Conservation (phyloP, 192 early-diverging fungal genomes). For the Gaertneriomyces semiglobifer region DNA sequence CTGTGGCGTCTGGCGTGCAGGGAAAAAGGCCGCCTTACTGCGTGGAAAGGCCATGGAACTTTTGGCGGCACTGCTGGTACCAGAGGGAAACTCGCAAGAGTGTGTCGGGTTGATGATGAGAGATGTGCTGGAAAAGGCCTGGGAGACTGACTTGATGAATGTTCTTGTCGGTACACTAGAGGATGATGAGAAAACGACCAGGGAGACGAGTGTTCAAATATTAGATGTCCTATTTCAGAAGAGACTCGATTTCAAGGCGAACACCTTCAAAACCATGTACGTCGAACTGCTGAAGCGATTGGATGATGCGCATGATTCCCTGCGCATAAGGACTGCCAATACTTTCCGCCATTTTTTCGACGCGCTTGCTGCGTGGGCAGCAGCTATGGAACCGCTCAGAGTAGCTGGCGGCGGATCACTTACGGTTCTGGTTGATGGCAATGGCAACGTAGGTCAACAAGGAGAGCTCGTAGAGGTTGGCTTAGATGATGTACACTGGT, state of each 20-base stretch:
- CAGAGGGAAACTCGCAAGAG: background rate
- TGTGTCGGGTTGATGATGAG: constrained; percentile 12
- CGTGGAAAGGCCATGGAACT: constrained; percentile 31
- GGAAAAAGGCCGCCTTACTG: constrained; percentile 33
- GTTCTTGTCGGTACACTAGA: constrained; percentile 41
- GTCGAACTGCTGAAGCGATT: constrained; percentile 55
- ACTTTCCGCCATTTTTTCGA: constrained; percentile 30
- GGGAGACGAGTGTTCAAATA: constrained; percentile 18
- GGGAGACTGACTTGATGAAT: constrained; percentile 27
- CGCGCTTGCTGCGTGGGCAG: constrained; percentile 22
- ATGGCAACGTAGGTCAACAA: constrained; percentile 3
- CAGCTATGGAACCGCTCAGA: constrained; percentile 14
- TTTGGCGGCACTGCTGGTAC: constrained; percentile 19
- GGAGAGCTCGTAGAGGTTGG: constrained; percentile 37
- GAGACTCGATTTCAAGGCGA: constrained; percentile 19
- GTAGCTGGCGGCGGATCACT: constrained; percentile 11
- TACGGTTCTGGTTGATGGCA: constrained; percentile 16
- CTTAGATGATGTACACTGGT: constrained; percentile 51
- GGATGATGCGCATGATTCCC: constrained; percentile 52
- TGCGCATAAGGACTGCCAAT: constrained; percentile 39
- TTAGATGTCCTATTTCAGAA: no score
- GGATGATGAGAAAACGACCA: constrained; percentile 39
- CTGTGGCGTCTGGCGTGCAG: constrained; percentile 45
- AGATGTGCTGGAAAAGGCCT: background rate
- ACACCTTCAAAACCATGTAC: constrained; percentile 46